phyloP scores from a whole-genome alignment of 2,329 filamentous ascomycete genomes.

The Beauveria scarabaeidicola region DNA sequence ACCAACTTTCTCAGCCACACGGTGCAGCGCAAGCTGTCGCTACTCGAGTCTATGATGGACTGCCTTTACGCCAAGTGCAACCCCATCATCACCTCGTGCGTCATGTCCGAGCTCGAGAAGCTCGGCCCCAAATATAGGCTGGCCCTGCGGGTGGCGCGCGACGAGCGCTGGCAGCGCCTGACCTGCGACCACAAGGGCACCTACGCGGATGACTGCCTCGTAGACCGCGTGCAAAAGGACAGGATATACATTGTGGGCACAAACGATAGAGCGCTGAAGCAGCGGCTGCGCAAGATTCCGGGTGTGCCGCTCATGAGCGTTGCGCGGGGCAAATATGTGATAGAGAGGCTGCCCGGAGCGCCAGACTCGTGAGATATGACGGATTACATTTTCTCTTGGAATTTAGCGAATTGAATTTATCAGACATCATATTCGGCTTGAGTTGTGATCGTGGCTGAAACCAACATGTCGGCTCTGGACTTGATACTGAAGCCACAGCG shows the following conservation, averaged over 20 bases:
- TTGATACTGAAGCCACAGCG: neutral
- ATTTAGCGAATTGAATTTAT: slow-evolving; percentile 4
- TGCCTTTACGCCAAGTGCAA: slow-evolving; percentile 86
- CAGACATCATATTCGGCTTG: neutral
- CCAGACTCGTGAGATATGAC: slow-evolving; percentile 42
- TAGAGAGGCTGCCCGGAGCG: slow-evolving; percentile 82
- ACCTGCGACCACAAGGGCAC: slow-evolving; percentile 84
- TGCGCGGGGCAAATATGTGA: slow-evolving; percentile 83
- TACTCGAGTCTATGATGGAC: slow-evolving; percentile 88
- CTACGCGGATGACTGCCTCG: slow-evolving; percentile 76
- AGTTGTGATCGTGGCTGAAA: neutral
- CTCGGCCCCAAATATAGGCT: slow-evolving; percentile 82
- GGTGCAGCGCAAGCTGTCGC: slow-evolving; percentile 80
- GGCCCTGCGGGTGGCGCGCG: slow-evolving; percentile 75
- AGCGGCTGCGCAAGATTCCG: slow-evolving; percentile 65
- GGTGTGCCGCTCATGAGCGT: slow-evolving; percentile 71
- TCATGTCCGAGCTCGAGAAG: slow-evolving; percentile 81
- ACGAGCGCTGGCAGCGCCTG: slow-evolving; percentile 79
- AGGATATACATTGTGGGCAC: slow-evolving; percentile 73
- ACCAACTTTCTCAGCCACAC: slow-evolving; percentile 90
- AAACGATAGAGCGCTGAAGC: slow-evolving; percentile 71
- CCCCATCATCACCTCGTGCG: slow-evolving; percentile 71
- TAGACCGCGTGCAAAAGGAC: slow-evolving; percentile 64
- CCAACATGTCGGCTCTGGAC: neutral
- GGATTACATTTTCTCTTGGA: neutral